Evolutionary conservation across 108 stramenopile species (phyloP).

Genomic region (Nitzschia sp.): DNA sequence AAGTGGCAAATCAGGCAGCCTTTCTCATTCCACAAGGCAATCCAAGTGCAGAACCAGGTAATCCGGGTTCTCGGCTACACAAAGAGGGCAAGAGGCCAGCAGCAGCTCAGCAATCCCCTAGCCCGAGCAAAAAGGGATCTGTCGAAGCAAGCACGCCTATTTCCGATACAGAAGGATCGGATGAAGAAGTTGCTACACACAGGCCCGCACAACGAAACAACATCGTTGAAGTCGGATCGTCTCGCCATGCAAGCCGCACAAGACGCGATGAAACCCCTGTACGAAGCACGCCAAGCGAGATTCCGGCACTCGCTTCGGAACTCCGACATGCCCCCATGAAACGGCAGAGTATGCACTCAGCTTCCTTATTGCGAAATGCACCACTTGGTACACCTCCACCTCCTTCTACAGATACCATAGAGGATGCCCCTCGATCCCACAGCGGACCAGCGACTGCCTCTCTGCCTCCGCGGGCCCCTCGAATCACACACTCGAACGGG

Average conservation of each 20-base stretch:
- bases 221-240: neutral
- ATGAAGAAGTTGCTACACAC: neutral
- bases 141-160: constrained; percentile 3
- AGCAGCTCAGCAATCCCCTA: too few relatives aligned
- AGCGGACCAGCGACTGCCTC: too few relatives aligned
- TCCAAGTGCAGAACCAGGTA: too few relatives aligned
- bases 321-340: neutral
- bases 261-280: neutral
- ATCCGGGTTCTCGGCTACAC: too few relatives aligned
- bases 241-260: neutral
- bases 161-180: neutral
- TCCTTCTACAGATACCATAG: too few relatives aligned
- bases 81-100: too few relatives aligned
- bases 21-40: too few relatives aligned
- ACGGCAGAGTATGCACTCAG: neutral
- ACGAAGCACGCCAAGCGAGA: neutral
- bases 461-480: too few relatives aligned
- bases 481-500: too few relatives aligned
- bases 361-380: too few relatives aligned
- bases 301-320: neutral
- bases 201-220: neutral
- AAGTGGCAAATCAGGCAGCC: neutral
- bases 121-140: neutral
- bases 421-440: too few relatives aligned
- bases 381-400: too few relatives aligned